A percentile compares a stretch with the other conserved stretches of the same genome.
These are phyloP conservation scores for Neofusicoccum sp. DNA, from an alignment of 2,329 filamentous ascomycete genomes.

Conservation along the genomic window DNA sequence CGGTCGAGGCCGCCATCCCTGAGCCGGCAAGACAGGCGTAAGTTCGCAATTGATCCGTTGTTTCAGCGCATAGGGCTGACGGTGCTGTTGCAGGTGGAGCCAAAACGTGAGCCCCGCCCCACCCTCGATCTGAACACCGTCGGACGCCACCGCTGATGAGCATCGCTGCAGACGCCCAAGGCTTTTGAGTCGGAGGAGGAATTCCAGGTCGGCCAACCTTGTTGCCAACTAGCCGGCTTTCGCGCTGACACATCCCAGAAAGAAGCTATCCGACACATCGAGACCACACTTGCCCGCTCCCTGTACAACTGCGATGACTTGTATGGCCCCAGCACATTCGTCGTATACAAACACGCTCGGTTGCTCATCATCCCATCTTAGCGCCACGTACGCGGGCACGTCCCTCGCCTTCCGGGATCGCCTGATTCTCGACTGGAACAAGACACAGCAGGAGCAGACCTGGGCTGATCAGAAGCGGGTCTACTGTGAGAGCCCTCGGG, in stretches of 20 bases:
- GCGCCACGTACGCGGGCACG: constrained; percentile 87
- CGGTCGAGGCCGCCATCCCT: constrained; percentile 86
- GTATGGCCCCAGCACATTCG: constrained; percentile 35
- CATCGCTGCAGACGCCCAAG: constrained; percentile 56
- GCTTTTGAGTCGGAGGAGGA: constrained; percentile 79
- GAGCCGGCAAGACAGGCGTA: constrained; percentile 84
- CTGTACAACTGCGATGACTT: constrained; percentile 97
- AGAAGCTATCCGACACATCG: constrained; percentile 90
- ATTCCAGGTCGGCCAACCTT: constrained; percentile 60
- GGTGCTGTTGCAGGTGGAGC: constrained; percentile 53
- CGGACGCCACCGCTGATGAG: constrained; percentile 9
- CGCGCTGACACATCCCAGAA: constrained; percentile 48
- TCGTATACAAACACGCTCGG: not conserved
- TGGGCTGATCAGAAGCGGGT: constrained; percentile 88
- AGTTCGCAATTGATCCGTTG: constrained; percentile 44
- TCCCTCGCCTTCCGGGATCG: constrained; percentile 91
- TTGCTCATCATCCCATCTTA: constrained; percentile 30
- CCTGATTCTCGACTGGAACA: constrained; percentile 95
- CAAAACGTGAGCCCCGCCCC: constrained; percentile 55
- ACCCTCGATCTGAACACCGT: not conserved
- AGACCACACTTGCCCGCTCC: constrained; percentile 92
- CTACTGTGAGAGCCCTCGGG: constrained; percentile 65
- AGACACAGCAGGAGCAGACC: constrained; percentile 94
- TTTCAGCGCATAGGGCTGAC: constrained; percentile 14
- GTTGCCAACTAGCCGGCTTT: not conserved